Base-by-base conservation (phyloP, 768 basidiomycete species). In the Termitomyces eurrhizus region DNA sequence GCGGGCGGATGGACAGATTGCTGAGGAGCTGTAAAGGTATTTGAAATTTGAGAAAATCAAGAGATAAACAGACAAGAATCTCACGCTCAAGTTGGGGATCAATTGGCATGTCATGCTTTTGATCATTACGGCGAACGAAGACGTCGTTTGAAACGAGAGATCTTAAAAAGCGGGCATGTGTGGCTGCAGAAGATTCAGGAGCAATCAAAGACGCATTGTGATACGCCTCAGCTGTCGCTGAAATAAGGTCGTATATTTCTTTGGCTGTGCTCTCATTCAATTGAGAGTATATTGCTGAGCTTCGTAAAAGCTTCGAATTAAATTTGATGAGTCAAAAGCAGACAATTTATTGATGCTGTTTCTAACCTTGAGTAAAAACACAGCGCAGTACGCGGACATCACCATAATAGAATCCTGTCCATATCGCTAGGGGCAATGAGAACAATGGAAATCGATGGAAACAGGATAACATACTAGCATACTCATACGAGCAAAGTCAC, bases 321-420 rank as follows among this genome's bases (percentile, higher is more conserved):
- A 12, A 13, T 58, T 37, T 56, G 26, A 60, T 60, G 58, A 58
- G 57, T 58, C 49, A 21, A 53, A 29, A 32, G 18, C 1, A 42
- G 56, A 36, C 60, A 62, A 18, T 9, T 24, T 54, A 56, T 49
- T 44, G 12, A 52, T 36, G 46, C 36, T 41, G 58, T 33, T 65
- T 26, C 73, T 56, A 69, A 89, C 92, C 80, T 81, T 87, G 64
- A 93, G 76, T 63, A 94, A 74, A 69, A 92, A 88, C 41, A 93
- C 85, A 21, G 92, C 91, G 51, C 89, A 85, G 67, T 93, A 93
- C 29, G 90, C 92, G 21, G 89, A 89, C 92, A 93, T 93, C 50
- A 89, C 83, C 8, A 88, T 87, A 62, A 92, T 84, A 5, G 89
- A 88, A 69, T 93, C 92, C 75, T 93, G 92, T 8, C 88, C 83